A percentile compares a stretch with the other conserved stretches of the same genome.
phyloP scores from a whole-genome alignment of 2,329 filamentous ascomycete species.

The Fusarium tricinctum region DNA sequence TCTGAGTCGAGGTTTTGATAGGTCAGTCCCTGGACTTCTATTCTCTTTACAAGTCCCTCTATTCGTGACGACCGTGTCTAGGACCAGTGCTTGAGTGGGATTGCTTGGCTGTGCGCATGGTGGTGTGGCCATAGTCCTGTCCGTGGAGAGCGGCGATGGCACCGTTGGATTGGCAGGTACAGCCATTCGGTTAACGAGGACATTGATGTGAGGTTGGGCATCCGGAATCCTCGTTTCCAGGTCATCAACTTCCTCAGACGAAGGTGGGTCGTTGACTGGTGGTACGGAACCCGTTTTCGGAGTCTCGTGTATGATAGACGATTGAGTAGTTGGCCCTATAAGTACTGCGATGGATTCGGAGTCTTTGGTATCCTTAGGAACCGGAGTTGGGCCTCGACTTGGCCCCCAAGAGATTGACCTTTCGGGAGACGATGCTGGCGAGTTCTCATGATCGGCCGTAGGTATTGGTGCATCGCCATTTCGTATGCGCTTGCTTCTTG shows the following conservation, averaged over 20 bases:
- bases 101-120: conserved; percentile 53
- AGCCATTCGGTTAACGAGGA: conserved; percentile 48
- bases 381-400: conserved; percentile 42
- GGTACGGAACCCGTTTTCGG: conserved; percentile 37
- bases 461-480: conserved; percentile 17
- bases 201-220: conserved; percentile 38
- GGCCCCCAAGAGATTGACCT: conserved; percentile 23
- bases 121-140: conserved; percentile 46
- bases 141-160: conserved; percentile 35
- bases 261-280: conserved; percentile 24
- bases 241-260: conserved; percentile 51
- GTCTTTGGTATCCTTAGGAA: not conserved
- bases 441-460: not conserved
- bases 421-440: conserved; percentile 24
- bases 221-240: conserved; percentile 56
- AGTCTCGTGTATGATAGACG: conserved; percentile 47
- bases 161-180: conserved; percentile 34
- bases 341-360: not conserved
- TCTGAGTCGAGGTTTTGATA: conserved; percentile 43
- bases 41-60: not conserved
- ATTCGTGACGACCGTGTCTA: conserved; percentile 31
- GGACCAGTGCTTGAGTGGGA: conserved; percentile 40
- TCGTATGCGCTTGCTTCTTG: conserved; percentile 25
- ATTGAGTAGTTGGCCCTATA: conserved; percentile 24
- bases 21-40: conserved; percentile 16